Evolutionary conservation across 2,329 filamentous ascomycete species (phyloP).

Genomic region (Fonsecaea nubica): DNA sequence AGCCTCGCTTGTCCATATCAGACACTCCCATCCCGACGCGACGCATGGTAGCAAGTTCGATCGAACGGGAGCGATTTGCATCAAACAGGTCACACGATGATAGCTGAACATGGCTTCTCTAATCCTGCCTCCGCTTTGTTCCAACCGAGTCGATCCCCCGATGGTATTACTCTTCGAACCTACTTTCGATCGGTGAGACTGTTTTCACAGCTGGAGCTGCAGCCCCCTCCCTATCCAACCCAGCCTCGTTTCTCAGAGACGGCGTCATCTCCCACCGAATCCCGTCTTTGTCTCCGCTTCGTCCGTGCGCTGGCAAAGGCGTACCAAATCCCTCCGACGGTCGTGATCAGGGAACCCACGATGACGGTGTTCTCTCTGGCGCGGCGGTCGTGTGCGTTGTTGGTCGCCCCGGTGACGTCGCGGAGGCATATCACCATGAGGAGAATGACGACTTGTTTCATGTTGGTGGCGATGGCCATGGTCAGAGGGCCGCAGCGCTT

Average conservation of each 20-base stretch:
- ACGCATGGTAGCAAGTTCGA: too few species aligned
- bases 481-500: constrained; percentile 24
- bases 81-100: too few species aligned
- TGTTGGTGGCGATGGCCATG: constrained; percentile 28
- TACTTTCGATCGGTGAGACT: too few species aligned
- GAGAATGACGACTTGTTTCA: constrained; percentile 30
- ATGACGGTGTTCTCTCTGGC: background rate
- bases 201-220: too few species aligned
- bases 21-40: too few species aligned
- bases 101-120: too few species aligned
- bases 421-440: constrained; percentile 1
- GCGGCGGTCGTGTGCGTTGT: background rate
- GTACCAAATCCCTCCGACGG: constrained; percentile 22
- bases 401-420: background rate
- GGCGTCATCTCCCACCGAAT: background rate
- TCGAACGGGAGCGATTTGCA: too few species aligned
- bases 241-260: background rate
- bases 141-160: too few species aligned
- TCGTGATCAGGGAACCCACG: constrained; percentile 20
- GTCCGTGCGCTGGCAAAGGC: constrained; percentile 9
- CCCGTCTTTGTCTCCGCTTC: background rate
- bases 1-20: too few species aligned
- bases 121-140: too few species aligned
- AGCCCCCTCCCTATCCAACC: background rate
- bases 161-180: too few species aligned